Evolutionary conservation across 345 rosid species (phyloP), one percentile per base, ranked within the genome.

Genomic region (Abelmoschus esculentus): DNA sequence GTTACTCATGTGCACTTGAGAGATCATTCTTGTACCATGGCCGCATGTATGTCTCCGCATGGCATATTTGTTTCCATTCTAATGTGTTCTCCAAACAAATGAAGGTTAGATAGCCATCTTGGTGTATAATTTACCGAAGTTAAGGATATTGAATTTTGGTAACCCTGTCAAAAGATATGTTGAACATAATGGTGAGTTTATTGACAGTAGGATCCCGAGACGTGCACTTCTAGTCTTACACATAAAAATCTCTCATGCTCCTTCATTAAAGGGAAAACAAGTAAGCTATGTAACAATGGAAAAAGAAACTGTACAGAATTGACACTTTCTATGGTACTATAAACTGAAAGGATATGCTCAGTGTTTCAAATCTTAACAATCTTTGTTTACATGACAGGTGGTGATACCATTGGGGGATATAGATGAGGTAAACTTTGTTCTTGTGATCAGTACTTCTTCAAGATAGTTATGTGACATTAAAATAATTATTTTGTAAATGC

Each of bases 1-100:
- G 91, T 78, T 95, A 86, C 81, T 95, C 99, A 31, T 91, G 97
- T 79, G 99, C 99, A 60, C 84, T 95, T 66, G 99, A 95, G 85
- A 85, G 99, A 79, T 95, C 99, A 69, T 95, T 95, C 82, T 79
- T 95, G 81, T 95, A 95, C 73, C 99, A 95, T 72, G 99, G 99
- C 64, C 96, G 99, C 55, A 95, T 91, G 86, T 95, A 91, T 82
- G 97, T 91, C 73, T 95, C 97, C 28, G 83, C 99, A 31, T 95
- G 99, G 99, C 92, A 88, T 80, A 91, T 95, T 72, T 95, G 99
- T 86, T 95, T 95, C 78, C 99, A 91, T 84, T 91, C 97, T 44
- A 95, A 95, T 78, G 93, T 95, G 70, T 95, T 95, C 73, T 95
- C 99, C 66, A 95, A 95, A 88, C 99, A 95, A 77, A 87, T 95